These are phyloP conservation scores for Microsporum canis DNA, from an alignment of 2,329 filamentous ascomycete genomes.

Conservation along the genomic window DNA sequence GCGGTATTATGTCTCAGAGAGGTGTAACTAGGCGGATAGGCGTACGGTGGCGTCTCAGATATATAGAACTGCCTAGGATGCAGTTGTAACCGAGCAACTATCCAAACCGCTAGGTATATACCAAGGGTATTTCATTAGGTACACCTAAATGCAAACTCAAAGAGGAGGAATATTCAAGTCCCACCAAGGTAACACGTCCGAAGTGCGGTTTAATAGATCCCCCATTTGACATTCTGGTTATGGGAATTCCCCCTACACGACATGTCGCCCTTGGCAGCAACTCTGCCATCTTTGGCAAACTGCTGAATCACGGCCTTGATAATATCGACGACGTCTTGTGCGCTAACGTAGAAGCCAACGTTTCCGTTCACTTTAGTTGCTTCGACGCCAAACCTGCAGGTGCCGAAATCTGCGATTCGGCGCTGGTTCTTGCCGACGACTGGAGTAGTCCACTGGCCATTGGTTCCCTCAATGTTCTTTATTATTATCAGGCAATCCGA, in stretches of 20 bases:
- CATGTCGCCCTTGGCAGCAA: slow-evolving; percentile 15
- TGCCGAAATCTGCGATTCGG: neutral
- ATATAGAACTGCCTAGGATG: too few relatives aligned
- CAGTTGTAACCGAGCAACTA: too few relatives aligned
- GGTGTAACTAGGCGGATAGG: too few relatives aligned
- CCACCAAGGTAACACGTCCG: neutral
- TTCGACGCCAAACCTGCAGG: neutral
- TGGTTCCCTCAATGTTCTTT: neutral
- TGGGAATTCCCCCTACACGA: slow-evolving; percentile 15
- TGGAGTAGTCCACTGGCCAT: neutral
- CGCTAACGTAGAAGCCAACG: neutral
- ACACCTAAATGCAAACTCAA: neutral
- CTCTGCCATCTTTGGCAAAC: slow-evolving; percentile 5
- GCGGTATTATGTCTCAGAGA: too few relatives aligned
- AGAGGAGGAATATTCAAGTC: neutral
- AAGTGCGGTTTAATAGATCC: slow-evolving; percentile 10
- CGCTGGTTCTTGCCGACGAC: neutral
- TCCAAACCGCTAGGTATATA: too few relatives aligned
- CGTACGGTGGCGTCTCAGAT: too few relatives aligned
- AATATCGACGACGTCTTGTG: slow-evolving; percentile 10
- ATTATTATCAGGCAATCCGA: slow-evolving; percentile 6
- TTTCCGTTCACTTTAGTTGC: neutral
- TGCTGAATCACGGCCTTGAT: slow-evolving; percentile 9
- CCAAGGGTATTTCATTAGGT: too few relatives aligned
- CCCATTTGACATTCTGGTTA: slow-evolving; percentile 13